Base-by-base conservation (phyloP, 441 rosid genomes). In the Bruguiera hainesii region DNA sequence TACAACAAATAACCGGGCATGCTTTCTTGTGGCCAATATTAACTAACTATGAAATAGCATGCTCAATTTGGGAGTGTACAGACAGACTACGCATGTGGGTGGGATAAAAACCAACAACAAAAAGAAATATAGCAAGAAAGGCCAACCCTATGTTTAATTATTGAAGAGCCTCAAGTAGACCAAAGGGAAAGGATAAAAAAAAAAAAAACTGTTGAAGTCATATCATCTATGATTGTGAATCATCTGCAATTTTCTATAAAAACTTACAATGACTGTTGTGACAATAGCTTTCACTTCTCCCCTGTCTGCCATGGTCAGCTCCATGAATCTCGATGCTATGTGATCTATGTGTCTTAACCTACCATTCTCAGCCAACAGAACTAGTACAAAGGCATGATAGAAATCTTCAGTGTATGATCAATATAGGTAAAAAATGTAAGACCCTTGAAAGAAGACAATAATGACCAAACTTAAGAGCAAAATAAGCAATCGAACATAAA, bases 241-340 rank as follows among this genome's bases (percentile, higher is more conserved):
- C 59, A 64, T 30, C 26, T 6, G 52, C 2, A 26, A 49, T 20
- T 33, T 49, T 63, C 16, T 11, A 28, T 55, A 46, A 49, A 15
- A 77, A 85, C 97, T 85, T 83, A 91, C 98, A 63, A 88, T 81
- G 72, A 88, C 89, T 10, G 89, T 79, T 69, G 97, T 94, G 59
- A 94, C 96, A 70, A 81, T 77, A 46, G 86, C 98, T 73, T 81
- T 82, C 70, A 91, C 83, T 73, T 83, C 90, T 75, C 97, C 97
- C 70, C 61, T 91, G 50, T 89, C 97, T 23, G 97, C 97, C 86
- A 84, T 86, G 37, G 97, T 87, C 75, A 94, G 77, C 82, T 91
- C 87, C 68, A 69, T 52, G 65, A 88, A 91, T 64, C 81, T 91
- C 71, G 87, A 82, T 8, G 76, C 79, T 63, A 91, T 91, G 79